These are phyloP conservation scores for Aspergillus felis DNA, from an alignment of 2,329 filamentous ascomycete genomes.

Conservation along the genomic window DNA sequence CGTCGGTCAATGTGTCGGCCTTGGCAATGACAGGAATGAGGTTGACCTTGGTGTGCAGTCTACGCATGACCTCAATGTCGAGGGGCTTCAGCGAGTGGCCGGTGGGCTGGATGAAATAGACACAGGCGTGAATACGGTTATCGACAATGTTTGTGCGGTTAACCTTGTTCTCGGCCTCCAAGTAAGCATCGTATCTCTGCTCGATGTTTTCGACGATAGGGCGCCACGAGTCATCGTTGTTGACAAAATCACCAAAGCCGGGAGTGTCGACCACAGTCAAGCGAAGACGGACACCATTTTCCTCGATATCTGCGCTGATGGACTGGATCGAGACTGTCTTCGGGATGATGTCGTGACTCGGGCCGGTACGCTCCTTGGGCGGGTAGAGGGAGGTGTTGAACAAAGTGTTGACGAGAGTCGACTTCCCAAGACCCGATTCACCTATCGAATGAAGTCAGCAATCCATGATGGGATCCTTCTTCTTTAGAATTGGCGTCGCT, in stretches of 20 bases:
- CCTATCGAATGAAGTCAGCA: slow-evolving; percentile 50
- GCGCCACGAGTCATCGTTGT: slow-evolving; percentile 99
- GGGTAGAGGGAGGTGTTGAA: slow-evolving; percentile 99
- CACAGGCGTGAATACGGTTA: slow-evolving; percentile 97
- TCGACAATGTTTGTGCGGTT: slow-evolving; percentile 99
- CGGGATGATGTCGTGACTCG: slow-evolving; percentile 95
- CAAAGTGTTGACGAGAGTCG: slow-evolving; percentile 95
- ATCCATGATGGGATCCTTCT: neutral
- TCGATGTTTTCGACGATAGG: slow-evolving; percentile 99
- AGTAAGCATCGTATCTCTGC: slow-evolving; percentile 95
- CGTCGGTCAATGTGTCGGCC: slow-evolving; percentile 94
- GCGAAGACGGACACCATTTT: slow-evolving; percentile 93
- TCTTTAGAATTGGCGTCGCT: neutral
- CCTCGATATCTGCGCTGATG: slow-evolving; percentile 94
- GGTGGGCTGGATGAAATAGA: slow-evolving; percentile 99
- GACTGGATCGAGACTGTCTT: slow-evolving; percentile 96
- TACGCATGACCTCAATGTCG: slow-evolving; percentile 98
- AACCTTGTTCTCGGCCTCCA: slow-evolving; percentile 99
- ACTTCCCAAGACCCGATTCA: slow-evolving; percentile 99
- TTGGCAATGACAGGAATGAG: slow-evolving; percentile 98
- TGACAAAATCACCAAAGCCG: slow-evolving; percentile 98
- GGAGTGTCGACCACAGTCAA: slow-evolving; percentile 97
- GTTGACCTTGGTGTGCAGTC: slow-evolving; percentile 99
- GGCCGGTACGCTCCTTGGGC: slow-evolving; percentile 96
- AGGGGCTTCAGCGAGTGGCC: slow-evolving; percentile 97